phyloP scores from a whole-genome alignment of 805 yeast genomes.

The Wickerhamomyces rabaulensis region DNA sequence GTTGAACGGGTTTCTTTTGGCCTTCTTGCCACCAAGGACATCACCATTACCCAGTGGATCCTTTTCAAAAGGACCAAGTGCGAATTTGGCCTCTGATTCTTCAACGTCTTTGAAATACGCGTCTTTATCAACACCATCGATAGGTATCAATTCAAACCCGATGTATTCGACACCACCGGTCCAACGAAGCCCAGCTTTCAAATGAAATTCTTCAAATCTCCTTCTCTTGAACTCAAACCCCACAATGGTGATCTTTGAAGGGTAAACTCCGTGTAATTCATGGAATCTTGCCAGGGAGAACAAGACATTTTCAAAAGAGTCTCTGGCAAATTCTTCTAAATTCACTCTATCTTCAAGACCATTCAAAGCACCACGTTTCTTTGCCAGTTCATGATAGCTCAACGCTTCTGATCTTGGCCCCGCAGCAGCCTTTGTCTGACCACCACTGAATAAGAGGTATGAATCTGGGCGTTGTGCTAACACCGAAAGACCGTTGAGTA shows the following conservation, averaged over 20 bases:
- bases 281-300: conserved; percentile 52
- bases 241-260: conserved; percentile 47
- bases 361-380: conserved; percentile 21
- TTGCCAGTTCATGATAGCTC: conserved; percentile 47
- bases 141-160: conserved; percentile 54
- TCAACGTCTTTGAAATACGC: conserved; percentile 44
- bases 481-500: conserved; percentile 36
- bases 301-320: conserved; percentile 72
- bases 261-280: conserved; percentile 42
- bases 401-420: conserved; percentile 57
- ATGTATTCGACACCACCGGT: conserved; percentile 37
- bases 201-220: conserved; percentile 54
- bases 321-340: conserved; percentile 71
- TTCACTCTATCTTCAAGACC: conserved; percentile 25
- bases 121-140: conserved; percentile 29
- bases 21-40: conserved; percentile 43
- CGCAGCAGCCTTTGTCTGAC: conserved; percentile 56
- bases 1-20: conserved; percentile 51
- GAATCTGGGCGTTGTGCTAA: conserved; percentile 29
- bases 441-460: conserved; percentile 51
- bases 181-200: conserved; percentile 43
- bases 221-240: conserved; percentile 72
- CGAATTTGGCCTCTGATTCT: conserved; percentile 45
- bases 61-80: conserved; percentile 43
- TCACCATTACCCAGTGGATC: conserved; percentile 56